Conservation (phyloP, 148 eudicot genomes). For the Nepenthes mirabilis region DNA sequence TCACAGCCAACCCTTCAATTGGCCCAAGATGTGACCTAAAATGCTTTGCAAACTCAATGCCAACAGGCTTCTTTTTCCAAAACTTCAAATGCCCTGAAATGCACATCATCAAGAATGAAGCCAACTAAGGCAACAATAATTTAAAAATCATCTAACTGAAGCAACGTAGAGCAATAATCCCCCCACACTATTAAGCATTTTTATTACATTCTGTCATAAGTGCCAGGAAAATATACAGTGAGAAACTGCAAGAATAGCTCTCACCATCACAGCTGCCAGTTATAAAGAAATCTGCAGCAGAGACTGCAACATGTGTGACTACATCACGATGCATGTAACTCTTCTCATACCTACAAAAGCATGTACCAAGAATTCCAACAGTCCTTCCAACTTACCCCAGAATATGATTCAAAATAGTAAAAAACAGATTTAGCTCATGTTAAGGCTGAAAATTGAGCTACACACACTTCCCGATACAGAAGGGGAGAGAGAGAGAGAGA, state of each 20-base stretch:
- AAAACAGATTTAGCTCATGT: not conserved
- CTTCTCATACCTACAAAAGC: conserved; percentile 76
- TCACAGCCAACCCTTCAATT: conserved; percentile 91
- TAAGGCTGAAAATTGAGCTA: not conserved
- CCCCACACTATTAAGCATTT: too few relatives aligned
- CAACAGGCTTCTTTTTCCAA: conserved; percentile 90
- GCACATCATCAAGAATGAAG: conserved; percentile 4
- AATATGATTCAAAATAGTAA: not conserved
- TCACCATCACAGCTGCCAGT: conserved; percentile 94
- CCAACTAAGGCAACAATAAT: not conserved
- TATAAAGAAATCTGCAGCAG: conserved; percentile 81
- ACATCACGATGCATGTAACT: conserved; percentile 99
- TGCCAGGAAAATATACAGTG: not conserved
- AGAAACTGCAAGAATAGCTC: not conserved
- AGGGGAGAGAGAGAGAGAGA: too few relatives aligned
- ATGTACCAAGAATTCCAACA: not conserved
- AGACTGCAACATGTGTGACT: conserved; percentile 92
- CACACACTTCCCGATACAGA: not conserved
- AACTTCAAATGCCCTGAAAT: conserved; percentile 80
- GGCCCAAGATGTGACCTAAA: conserved; percentile 97
- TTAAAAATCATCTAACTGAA: not conserved
- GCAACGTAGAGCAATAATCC: not conserved
- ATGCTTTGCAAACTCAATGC: conserved; percentile 97
- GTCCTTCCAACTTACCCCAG: not conserved
- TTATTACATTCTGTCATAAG: not conserved